Evolutionary conservation across 345 rosid genomes (phyloP).

Genomic region (Gossypium bickii): DNA sequence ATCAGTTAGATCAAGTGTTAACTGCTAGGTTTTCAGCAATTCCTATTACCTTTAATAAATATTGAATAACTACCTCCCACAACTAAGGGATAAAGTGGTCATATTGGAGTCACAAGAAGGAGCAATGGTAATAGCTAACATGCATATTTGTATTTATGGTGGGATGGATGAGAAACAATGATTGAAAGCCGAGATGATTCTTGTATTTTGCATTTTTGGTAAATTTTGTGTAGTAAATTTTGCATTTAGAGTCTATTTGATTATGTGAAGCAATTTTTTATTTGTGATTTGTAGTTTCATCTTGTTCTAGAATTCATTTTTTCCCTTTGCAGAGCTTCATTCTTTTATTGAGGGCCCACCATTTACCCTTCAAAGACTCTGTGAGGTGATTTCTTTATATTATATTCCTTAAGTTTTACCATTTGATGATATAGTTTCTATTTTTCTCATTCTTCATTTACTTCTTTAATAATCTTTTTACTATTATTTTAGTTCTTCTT

Average conservation of each 20-base stretch:
- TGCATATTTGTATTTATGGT: neutral
- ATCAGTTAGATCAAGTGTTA: neutral
- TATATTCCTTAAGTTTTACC: neutral
- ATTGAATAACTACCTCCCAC: neutral
- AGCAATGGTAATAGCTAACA: neutral
- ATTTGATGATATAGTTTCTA: neutral
- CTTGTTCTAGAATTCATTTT: constrained; percentile 8
- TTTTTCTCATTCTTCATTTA: neutral
- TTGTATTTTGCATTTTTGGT: neutral
- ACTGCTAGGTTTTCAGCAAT: neutral
- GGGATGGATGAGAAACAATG: neutral
- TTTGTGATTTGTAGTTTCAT: constrained; percentile 4
- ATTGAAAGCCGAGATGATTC: neutral
- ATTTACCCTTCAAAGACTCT: constrained; percentile 88
- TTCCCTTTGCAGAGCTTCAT: constrained; percentile 52
- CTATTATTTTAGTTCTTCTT: neutral
- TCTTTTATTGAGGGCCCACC: constrained; percentile 87
- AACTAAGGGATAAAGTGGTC: neutral
- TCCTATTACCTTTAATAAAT: neutral
- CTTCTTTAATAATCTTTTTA: neutral
- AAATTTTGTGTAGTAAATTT: neutral
- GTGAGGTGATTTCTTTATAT: constrained; percentile 57
- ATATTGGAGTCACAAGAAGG: neutral
- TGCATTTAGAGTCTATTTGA: neutral
- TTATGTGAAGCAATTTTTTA: neutral